Percentiles rank a stretch among this genome's conserved stretches.
phyloP scores from a whole-genome alignment of 371 early-diverging fungal genomes.

The Mucor saturninus region DNA sequence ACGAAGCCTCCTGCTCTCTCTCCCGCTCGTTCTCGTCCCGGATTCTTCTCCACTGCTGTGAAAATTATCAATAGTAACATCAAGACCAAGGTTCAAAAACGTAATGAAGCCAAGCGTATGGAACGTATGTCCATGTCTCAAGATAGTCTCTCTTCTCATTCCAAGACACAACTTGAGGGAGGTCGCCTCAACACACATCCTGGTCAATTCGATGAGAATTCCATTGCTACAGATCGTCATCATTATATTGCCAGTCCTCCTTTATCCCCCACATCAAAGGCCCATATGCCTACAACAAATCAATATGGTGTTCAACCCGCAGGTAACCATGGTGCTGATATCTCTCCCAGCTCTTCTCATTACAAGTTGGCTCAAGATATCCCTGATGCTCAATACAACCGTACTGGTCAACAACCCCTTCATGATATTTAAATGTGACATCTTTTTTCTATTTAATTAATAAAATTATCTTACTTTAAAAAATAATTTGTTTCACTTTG shows the following conservation, averaged over 20 bases:
- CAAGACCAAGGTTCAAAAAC: slow-evolving; percentile 23
- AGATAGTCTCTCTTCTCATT: neutral
- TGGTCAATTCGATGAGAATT: neutral
- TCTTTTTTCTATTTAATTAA: neutral
- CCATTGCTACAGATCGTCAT: slow-evolving; percentile 4
- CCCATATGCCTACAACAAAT: neutral
- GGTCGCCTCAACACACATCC: neutral
- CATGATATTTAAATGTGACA: neutral
- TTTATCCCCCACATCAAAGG: slow-evolving; percentile 12
- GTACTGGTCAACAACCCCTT: neutral
- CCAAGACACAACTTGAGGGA: neutral
- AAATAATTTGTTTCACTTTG: too few relatives aligned
- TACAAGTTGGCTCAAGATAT: slow-evolving; percentile 19
- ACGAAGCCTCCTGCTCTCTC: slow-evolving; percentile 4
- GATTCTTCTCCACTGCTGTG: slow-evolving; percentile 27
- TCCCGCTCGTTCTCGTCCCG: slow-evolving; percentile 24
- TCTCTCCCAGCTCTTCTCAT: slow-evolving; percentile 1
- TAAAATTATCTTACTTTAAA: too few relatives aligned
- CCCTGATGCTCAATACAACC: slow-evolving; percentile 12
- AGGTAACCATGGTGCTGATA: neutral
- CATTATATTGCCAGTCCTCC: slow-evolving; percentile 18
- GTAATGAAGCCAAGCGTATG: slow-evolving; percentile 15
- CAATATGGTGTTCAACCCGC: neutral
- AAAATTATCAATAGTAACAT: slow-evolving; percentile 33
- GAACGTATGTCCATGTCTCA: slow-evolving; percentile 6